Evolutionary conservation across 2,329 filamentous ascomycete species (phyloP).

Genomic region (Aspergillaceae sp.): DNA sequence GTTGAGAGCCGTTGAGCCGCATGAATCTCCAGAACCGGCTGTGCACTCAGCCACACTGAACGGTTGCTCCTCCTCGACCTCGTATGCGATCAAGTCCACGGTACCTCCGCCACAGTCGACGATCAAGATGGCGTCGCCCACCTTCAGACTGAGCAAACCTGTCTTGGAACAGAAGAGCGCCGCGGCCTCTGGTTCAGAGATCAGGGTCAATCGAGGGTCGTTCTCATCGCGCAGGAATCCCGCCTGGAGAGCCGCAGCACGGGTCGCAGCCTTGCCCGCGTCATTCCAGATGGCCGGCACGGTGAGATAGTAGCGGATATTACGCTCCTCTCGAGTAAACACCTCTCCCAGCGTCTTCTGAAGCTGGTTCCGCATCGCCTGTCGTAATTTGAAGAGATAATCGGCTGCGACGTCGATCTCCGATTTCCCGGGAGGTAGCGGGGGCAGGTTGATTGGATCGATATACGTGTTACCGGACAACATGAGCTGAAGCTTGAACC

Average conservation of each 20-base stretch:
- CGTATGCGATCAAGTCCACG: conserved; percentile 97
- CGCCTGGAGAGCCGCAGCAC: conserved; percentile 91
- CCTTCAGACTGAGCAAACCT: conserved; percentile 87
- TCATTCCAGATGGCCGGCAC: conserved; percentile 99
- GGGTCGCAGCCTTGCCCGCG: conserved; percentile 91
- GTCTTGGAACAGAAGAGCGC: conserved; percentile 98
- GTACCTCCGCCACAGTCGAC: conserved; percentile 98
- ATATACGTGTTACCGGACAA: conserved; percentile 98
- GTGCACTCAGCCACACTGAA: conserved; percentile 97
- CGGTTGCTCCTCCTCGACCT: conserved; percentile 94
- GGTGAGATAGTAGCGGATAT: conserved; percentile 94
- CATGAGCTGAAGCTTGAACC: conserved; percentile 99
- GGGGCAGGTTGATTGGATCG: conserved; percentile 95
- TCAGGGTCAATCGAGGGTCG: conserved; percentile 87
- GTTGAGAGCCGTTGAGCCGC: conserved; percentile 95
- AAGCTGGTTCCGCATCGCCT: conserved; percentile 90
- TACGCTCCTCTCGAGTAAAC: conserved; percentile 94
- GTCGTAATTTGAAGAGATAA: conserved; percentile 94
- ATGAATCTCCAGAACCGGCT: conserved; percentile 92
- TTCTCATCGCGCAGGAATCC: conserved; percentile 96
- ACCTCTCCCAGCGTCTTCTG: conserved; percentile 96
- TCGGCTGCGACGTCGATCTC: conserved; percentile 99
- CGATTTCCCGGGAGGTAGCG: conserved; percentile 92
- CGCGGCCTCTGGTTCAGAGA: conserved; percentile 93
- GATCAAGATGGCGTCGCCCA: conserved; percentile 96